phyloP scores from a whole-genome alignment of 176 grass and related monocot genomes.

The Miscanthus lutarioriparius region DNA sequence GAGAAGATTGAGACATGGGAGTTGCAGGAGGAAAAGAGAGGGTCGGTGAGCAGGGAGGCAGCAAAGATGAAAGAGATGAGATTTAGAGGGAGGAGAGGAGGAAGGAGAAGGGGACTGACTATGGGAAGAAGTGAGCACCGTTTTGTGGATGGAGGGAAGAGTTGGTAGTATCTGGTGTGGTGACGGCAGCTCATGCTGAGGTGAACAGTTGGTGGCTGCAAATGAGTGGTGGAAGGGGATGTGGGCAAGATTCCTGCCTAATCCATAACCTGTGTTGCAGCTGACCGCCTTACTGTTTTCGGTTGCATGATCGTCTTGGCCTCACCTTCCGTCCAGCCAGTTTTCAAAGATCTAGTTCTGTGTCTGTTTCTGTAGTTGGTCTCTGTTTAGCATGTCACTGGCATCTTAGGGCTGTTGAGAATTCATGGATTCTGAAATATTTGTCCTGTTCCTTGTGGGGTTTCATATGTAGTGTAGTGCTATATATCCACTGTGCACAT shows the following conservation, averaged over 20 bases:
- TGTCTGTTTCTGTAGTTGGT: conserved; percentile 40
- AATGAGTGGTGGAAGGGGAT: conserved; percentile 64
- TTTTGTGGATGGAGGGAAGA: conserved; percentile 32
- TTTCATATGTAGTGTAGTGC: conserved; percentile 3
- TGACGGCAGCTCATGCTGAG: conserved; percentile 36
- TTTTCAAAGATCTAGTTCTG: conserved; percentile 14
- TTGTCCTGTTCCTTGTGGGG: conserved; percentile 11
- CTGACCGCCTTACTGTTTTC: conserved; percentile 33
- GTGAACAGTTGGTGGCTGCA: conserved; percentile 51
- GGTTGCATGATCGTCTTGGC: conserved; percentile 23
- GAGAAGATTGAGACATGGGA: conserved; percentile 74
- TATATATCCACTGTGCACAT: not conserved
- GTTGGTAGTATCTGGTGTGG: conserved; percentile 33
- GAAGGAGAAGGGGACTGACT: conserved; percentile 30
- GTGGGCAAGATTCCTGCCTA: conserved; percentile 61
- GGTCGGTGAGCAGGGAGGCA: not conserved
- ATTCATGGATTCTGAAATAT: conserved; percentile 24
- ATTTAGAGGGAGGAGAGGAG: conserved; percentile 45
- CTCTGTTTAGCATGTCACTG: conserved; percentile 19
- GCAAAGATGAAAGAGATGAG: conserved; percentile 15
- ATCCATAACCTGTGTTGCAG: conserved; percentile 61
- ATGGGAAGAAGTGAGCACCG: conserved; percentile 45
- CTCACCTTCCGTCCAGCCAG: not conserved
- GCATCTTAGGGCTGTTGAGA: not conserved
- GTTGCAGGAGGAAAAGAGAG: conserved; percentile 9